A percentile compares a stretch with the other conserved stretches of the same genome.
These are phyloP conservation scores for Auricularia sp. DNA, from an alignment of 768 basidiomycete species.

Conservation along the genomic window DNA sequence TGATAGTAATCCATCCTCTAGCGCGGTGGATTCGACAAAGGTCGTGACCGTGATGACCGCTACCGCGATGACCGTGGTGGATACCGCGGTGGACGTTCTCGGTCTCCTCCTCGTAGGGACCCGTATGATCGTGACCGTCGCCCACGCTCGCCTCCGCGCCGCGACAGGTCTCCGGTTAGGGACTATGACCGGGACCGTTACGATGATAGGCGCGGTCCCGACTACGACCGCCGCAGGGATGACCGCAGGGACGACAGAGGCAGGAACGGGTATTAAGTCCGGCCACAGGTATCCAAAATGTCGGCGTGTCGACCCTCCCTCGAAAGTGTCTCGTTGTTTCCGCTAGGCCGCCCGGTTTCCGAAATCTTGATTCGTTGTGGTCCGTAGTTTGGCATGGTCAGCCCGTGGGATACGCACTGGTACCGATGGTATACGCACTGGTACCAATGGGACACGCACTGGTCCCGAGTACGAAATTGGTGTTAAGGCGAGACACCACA, in stretches of 20 bases:
- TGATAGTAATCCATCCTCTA: slow-evolving; percentile 17
- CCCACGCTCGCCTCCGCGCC: slow-evolving; percentile 30
- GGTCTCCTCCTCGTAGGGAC: slow-evolving; percentile 63
- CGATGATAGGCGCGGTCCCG: slow-evolving; percentile 81
- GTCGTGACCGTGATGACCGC: slow-evolving; percentile 56
- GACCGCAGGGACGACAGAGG: slow-evolving; percentile 70
- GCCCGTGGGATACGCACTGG: too few relatives aligned
- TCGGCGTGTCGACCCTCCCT: background rate
- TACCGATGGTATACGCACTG: too few relatives aligned
- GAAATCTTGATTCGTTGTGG: background rate
- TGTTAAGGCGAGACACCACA: too few relatives aligned
- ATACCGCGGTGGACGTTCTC: slow-evolving; percentile 59
- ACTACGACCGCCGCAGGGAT: slow-evolving; percentile 84
- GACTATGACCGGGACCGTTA: slow-evolving; percentile 83
- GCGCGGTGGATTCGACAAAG: slow-evolving; percentile 64
- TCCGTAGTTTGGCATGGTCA: background rate
- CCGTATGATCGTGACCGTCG: slow-evolving; percentile 44
- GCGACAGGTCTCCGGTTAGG: slow-evolving; percentile 78
- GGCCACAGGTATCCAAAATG: background rate
- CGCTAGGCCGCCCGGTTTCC: background rate
- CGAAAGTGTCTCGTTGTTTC: background rate
- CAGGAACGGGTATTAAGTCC: slow-evolving; percentile 55
- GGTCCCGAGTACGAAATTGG: too few relatives aligned
- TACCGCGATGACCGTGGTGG: slow-evolving; percentile 49
- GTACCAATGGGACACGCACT: too few relatives aligned